Evolutionary conservation across 805 yeast species (phyloP).

Genomic region (Yamadazyma laniorum): DNA sequence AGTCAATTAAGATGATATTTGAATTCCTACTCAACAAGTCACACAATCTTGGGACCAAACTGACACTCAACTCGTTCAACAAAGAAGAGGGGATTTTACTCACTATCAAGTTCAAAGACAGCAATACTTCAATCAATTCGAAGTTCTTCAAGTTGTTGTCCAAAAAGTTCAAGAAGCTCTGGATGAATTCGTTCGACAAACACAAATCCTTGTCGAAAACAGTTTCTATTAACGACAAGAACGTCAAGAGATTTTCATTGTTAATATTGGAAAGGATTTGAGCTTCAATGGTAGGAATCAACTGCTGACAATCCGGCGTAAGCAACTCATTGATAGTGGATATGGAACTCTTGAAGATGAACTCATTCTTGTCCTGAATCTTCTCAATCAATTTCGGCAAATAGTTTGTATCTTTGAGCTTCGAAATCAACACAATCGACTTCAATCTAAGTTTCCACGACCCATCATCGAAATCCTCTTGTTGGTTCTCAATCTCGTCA

Average conservation of each 20-base stretch:
- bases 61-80: conserved; percentile 1
- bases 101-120: conserved; percentile 8
- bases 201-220: conserved; percentile 1
- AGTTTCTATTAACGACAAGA: conserved; percentile 11
- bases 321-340: conserved; percentile 34
- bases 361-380: conserved; percentile 45
- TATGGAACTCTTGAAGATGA: conserved; percentile 52
- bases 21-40: conserved; percentile 9
- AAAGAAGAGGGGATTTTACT: not conserved
- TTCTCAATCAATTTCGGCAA: conserved; percentile 11
- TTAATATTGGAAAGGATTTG: conserved; percentile 23
- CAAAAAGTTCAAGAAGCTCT: conserved; percentile 10
- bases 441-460: conserved; percentile 62
- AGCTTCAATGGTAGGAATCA: conserved; percentile 15
- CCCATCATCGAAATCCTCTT: conserved; percentile 43
- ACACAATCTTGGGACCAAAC: conserved; percentile 9
- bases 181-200: conserved; percentile 10
- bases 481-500: conserved; percentile 44
- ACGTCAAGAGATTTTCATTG: conserved; percentile 12
- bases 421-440: conserved; percentile 42
- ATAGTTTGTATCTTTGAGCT: conserved; percentile 15
- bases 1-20: conserved; percentile 7
- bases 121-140: conserved; percentile 13
- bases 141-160: conserved; percentile 10
- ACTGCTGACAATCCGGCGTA: not conserved